Base-by-base conservation (phyloP, 139 green algal species). In the Desmodesmus armatus region DNA sequence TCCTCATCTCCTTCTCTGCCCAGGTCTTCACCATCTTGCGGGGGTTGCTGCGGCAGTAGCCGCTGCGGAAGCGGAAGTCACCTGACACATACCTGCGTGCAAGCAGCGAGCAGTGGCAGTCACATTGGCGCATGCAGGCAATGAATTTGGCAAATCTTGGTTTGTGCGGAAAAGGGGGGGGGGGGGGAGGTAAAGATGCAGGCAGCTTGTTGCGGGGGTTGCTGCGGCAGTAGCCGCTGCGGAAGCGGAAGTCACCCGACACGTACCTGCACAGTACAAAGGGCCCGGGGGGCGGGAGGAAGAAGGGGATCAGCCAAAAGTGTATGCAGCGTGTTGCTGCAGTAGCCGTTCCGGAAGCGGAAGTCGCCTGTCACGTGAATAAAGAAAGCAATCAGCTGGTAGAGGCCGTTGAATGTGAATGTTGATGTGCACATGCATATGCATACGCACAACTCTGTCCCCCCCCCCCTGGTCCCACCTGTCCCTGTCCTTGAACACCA, bases 181-280 rank as follows among this genome's bases (percentile, higher is more conserved):
- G n/a, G n/a, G n/a, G n/a, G n/a, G n/a, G n/a, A n/a, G n/a, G n/a
- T n/a, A n/a, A n/a, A n/a, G n/a, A n/a, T n/a, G n/a, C n/a, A n/a
- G n/a, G n/a, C 15, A 99, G 97, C 97, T 99, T 99, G 92, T 99
- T 99, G 67, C 97, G 91, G 5, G 97, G 97, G 90, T 99, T 99
- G 89, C 89, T 93, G 74, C 95, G 94, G 90, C 94, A 96, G 93
- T 99, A 99, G 82, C 97, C 94, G 33, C 91, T 90, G 19, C 94
- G 84, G 89, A 99, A 99, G 58, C 97, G 94, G 67, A 91, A 98
- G 91, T 99, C 97, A 11, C 97, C 97, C 21, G 94, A 92, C 29
- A 99, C 97, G 84, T 99, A 99, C 76, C 96, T 96, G 80, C 37
- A 43, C n/a, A n/a, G n/a, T n/a, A n/a, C n/a, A n/a, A n/a, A n/a